Conservation (phyloP, 805 yeast species). For the Yamadazyma takamatsuzukensis region DNA sequence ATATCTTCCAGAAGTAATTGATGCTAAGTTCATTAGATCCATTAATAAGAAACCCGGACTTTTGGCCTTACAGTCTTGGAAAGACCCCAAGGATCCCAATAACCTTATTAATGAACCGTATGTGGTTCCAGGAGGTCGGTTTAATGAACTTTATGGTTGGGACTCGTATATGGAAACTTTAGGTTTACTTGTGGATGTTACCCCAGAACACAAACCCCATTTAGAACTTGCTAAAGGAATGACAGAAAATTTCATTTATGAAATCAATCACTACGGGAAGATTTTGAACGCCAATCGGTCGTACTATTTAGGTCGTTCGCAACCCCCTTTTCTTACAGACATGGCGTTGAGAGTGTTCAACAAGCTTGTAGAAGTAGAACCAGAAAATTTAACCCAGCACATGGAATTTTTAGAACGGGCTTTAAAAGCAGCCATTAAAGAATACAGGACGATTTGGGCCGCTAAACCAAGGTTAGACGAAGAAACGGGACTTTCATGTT, state of each 20-base stretch:
- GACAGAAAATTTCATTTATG: slow-evolving; percentile 89
- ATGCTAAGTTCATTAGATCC: slow-evolving; percentile 73
- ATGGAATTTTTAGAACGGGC: slow-evolving; percentile 63
- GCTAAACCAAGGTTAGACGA: slow-evolving; percentile 68
- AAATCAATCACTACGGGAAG: slow-evolving; percentile 86
- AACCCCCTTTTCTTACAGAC: slow-evolving; percentile 95
- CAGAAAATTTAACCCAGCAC: slow-evolving; percentile 37
- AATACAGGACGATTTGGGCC: slow-evolving; percentile 80
- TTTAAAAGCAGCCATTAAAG: slow-evolving; percentile 76
- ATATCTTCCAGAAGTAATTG: slow-evolving; percentile 68
- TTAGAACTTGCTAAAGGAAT: slow-evolving; percentile 78
- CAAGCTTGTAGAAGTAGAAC: slow-evolving; percentile 47
- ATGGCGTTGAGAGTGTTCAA: slow-evolving; percentile 73
- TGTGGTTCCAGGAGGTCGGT: slow-evolving; percentile 96
- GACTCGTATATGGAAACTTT: slow-evolving; percentile 90
- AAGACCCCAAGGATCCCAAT: slow-evolving; percentile 49
- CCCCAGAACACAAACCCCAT: slow-evolving; percentile 32
- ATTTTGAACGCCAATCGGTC: slow-evolving; percentile 91
- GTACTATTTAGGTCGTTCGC: slow-evolving; percentile 86
- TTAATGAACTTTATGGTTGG: slow-evolving; percentile 97
- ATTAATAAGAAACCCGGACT: slow-evolving; percentile 83
- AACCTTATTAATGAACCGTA: slow-evolving; percentile 71
- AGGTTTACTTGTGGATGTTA: slow-evolving; percentile 66
- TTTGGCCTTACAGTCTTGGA: slow-evolving; percentile 71
- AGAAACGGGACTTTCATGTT: slow-evolving; percentile 77